Evolutionary conservation across 73 alveolate species (phyloP), one percentile per base, ranked within the genome.

Genomic region (Paraurostyla sp.): DNA sequence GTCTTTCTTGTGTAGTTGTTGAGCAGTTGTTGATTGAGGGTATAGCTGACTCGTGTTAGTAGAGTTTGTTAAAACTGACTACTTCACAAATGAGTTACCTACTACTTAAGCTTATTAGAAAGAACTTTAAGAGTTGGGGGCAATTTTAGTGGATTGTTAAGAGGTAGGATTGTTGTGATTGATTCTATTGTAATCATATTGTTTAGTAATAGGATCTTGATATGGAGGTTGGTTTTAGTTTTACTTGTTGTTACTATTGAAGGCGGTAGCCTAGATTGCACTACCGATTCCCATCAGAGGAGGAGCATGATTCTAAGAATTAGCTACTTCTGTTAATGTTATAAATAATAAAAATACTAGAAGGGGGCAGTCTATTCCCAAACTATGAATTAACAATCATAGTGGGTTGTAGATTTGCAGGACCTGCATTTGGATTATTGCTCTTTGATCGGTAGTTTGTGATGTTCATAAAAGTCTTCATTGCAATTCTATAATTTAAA

Each of bases 391-490:
- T 73, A 0, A 32, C 27, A 7, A 36, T 36, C 29, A 73, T 3
- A 36, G 25, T 43, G 0, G 16, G 20, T 48, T 73, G 33, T 16
- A 6, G 56, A 16, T 42, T 6, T 41, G 22, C 11, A 29, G 71
- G 15, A 7, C 51, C 11, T 29, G 62, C 86, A 4, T 32, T 45
- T 2, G 86, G 86, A 73, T 73, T 73, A 27, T 73, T 73, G 30
- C 71, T 48, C 32, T 73, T 73, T 2, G 86, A 73, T 45, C 86
- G 7, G 56, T 73, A 73, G 52, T 73, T 73, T 4, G 86, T 73
- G 41, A 73, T 73, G 52, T 73, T 73, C 86, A 73, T 73, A 35
- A 73, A 73, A 16, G 86, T 48, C 59, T 73, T 73, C 86, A 73
- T 73, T 65, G 35, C 41, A 65, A 65, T 15, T 65, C 59, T 35